Conservation (phyloP, 768 basidiomycete genomes). For the Pisolithus microcarpus region DNA sequence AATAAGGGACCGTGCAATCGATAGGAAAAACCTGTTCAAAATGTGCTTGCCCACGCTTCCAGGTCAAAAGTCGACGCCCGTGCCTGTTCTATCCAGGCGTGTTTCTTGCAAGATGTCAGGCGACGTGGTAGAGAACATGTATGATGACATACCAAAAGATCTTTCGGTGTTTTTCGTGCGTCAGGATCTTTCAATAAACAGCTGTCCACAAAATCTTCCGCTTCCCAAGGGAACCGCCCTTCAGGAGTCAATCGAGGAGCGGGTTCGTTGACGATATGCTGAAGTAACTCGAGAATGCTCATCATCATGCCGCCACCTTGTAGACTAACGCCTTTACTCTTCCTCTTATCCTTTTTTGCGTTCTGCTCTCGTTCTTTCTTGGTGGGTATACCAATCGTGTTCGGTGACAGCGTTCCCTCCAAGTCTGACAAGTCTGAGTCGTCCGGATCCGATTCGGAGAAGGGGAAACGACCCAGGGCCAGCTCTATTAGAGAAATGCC, state of each 20-base stretch:
- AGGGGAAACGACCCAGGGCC: conserved; percentile 94
- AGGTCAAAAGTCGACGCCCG: conserved; percentile 58
- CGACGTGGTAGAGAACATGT: neutral
- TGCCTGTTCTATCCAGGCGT: conserved; percentile 67
- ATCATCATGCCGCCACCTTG: conserved; percentile 97
- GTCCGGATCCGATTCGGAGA: conserved; percentile 72
- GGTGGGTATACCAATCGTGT: conserved; percentile 40
- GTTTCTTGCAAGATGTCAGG: conserved; percentile 40
- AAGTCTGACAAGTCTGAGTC: conserved; percentile 75
- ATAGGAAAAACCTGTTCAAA: conserved; percentile 34
- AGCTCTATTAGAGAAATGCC: conserved; percentile 97
- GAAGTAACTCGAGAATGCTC: conserved; percentile 93
- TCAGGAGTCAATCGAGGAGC: conserved; percentile 80
- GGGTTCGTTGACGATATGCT: conserved; percentile 98
- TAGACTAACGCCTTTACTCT: conserved; percentile 87
- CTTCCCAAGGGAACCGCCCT: conserved; percentile 63
- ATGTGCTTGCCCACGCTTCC: conserved; percentile 73
- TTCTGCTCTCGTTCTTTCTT: conserved; percentile 36
- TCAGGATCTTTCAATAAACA: conserved; percentile 91
- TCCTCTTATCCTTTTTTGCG: conserved; percentile 71
- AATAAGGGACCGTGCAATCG: conserved; percentile 6
- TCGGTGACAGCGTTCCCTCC: conserved; percentile 74
- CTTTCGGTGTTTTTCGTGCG: conserved; percentile 76
- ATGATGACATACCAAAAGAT: conserved; percentile 52
- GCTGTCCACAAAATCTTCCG: conserved; percentile 81